Conservation (phyloP, 2,329 filamentous ascomycete genomes). For the Rhynchosporium agropyri region DNA sequence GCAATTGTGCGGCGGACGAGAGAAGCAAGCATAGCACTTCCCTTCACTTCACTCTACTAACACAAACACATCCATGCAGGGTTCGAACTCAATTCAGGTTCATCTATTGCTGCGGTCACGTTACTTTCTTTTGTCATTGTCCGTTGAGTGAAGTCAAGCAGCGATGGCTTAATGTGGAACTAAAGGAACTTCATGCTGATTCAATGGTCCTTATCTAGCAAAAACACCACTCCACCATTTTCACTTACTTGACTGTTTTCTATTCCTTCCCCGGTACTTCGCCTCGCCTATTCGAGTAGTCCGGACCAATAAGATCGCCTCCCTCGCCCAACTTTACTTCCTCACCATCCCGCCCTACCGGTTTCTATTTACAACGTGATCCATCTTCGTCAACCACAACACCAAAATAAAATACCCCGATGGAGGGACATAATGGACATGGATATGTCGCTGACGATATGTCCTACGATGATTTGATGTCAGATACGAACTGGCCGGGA, state of each 20-base stretch:
- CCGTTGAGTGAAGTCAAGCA: constrained; percentile 17
- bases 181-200: constrained; percentile 35
- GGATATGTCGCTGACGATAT: constrained; percentile 37
- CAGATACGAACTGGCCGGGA: constrained; percentile 33
- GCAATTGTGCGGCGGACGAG: background rate
- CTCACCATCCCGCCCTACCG: too few species aligned
- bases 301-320: too few species aligned
- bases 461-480: constrained; percentile 38
- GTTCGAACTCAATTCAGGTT: background rate
- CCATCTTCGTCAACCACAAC: background rate
- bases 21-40: background rate
- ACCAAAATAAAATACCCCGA: constrained; percentile 12
- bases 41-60: too few species aligned
- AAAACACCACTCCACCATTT: constrained; percentile 26
- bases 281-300: background rate
- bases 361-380: background rate
- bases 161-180: background rate
- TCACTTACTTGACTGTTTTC: constrained; percentile 6
- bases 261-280: constrained; percentile 24
- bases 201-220: constrained; percentile 37
- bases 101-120: background rate
- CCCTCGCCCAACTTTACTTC: background rate
- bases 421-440: constrained; percentile 39
- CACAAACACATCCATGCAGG: background rate
- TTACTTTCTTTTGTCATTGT: constrained; percentile 22